Evolutionary conservation across 2,329 filamentous ascomycete genomes (phyloP).

Genomic region (Meredithiella fracta): DNA sequence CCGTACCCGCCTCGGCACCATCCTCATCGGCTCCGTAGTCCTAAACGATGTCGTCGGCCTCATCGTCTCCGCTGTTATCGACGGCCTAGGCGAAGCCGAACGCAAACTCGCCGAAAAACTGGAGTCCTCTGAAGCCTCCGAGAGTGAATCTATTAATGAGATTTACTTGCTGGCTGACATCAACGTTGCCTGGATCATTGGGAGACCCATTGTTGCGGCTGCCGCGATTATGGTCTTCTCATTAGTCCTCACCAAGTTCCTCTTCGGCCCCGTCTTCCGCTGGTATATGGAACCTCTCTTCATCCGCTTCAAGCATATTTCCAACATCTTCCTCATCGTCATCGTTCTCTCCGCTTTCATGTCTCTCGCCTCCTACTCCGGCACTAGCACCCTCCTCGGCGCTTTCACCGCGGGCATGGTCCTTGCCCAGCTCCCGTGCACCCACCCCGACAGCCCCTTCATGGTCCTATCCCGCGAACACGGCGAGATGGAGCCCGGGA

Average conservation of each 20-base stretch:
- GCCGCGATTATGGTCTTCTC: constrained; percentile 22
- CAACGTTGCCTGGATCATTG: constrained; percentile 22
- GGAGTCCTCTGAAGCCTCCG: constrained; percentile 12
- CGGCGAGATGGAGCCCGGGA: constrained; percentile 20
- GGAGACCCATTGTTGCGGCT: constrained; percentile 24
- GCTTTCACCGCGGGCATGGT: constrained; percentile 26
- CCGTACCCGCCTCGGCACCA: constrained; percentile 27
- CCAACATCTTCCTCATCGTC: constrained; percentile 21
- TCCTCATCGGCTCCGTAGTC: constrained; percentile 30
- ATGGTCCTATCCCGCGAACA: constrained; percentile 20
- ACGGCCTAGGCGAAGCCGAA: constrained; percentile 17
- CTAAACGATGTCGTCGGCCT: constrained; percentile 31
- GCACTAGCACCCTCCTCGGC: constrained; percentile 24
- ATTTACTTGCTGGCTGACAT: not conserved
- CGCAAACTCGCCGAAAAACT: constrained; percentile 12
- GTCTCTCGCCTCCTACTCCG: constrained; percentile 22
- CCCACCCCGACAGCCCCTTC: constrained; percentile 22
- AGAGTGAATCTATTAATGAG: not conserved
- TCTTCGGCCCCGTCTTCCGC: constrained; percentile 23
- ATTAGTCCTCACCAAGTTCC: constrained; percentile 23
- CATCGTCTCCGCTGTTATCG: constrained; percentile 23
- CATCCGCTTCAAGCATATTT: constrained; percentile 20
- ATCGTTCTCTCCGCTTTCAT: constrained; percentile 19
- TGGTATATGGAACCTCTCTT: constrained; percentile 22
- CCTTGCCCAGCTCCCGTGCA: constrained; percentile 23